These are phyloP conservation scores for Trifolium subterraneum DNA, from an alignment of 306 rosid genomes.

Conservation along the genomic window DNA sequence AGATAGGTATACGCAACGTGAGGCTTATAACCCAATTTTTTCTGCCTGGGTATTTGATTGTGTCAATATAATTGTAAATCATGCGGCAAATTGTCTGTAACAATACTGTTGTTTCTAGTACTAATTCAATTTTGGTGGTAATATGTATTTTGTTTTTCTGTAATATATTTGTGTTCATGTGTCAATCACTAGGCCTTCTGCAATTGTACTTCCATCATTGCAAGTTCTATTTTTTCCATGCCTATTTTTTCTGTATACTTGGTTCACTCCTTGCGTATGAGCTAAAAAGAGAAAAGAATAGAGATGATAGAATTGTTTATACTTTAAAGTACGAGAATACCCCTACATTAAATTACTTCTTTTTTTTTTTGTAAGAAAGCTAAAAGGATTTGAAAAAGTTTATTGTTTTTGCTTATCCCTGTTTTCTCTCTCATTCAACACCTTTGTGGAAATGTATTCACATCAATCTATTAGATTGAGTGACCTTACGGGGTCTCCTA, in stretches of 20 bases:
- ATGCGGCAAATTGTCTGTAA: conserved; percentile 26
- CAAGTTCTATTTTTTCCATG: not conserved
- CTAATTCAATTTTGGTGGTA: conserved; percentile 43
- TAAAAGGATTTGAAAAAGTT: too few relatives aligned
- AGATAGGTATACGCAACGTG: conserved; percentile 35
- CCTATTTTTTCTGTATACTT: not conserved
- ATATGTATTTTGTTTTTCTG: not conserved
- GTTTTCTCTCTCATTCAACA: too few relatives aligned
- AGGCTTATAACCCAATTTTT: conserved; percentile 58
- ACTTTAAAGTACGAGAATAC: too few relatives aligned
- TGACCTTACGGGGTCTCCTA: too few relatives aligned
- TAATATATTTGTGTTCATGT: not conserved
- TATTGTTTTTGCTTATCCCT: too few relatives aligned
- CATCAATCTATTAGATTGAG: too few relatives aligned
- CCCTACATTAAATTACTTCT: too few relatives aligned
- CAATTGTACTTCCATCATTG: not conserved
- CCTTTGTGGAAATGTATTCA: too few relatives aligned
- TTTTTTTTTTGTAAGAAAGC: too few relatives aligned
- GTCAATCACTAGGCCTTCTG: not conserved
- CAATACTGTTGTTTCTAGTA: conserved; percentile 8
- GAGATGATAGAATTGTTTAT: too few relatives aligned
- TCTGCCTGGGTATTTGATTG: conserved; percentile 42
- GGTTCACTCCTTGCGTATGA: too few relatives aligned
- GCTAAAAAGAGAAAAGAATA: too few relatives aligned
- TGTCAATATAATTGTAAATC: conserved; percentile 51